A percentile compares a stretch with the other conserved stretches of the same genome.
phyloP scores from a whole-genome alignment of 768 basidiomycete genomes.

The Rhizopogon salebrosus region DNA sequence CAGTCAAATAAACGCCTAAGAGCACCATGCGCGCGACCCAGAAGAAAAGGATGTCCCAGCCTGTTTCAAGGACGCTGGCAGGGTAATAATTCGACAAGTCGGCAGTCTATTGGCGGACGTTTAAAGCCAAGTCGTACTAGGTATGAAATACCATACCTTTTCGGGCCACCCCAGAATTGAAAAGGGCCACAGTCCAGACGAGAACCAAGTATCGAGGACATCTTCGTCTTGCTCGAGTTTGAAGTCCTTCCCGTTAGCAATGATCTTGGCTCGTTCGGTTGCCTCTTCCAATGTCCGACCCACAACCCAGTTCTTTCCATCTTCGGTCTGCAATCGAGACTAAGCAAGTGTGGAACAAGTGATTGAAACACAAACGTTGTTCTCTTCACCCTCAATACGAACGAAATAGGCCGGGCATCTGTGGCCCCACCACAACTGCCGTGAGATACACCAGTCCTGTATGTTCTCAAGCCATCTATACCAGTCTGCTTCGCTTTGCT shows the following conservation, averaged over 20 bases:
- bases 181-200: constrained; percentile 95
- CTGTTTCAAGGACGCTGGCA: constrained; percentile 87
- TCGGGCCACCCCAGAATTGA: constrained; percentile 98
- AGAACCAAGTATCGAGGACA: constrained; percentile 99
- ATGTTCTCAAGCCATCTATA: constrained; percentile 92
- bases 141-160: constrained; percentile 43
- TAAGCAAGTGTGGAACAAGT: background rate
- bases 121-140: constrained; percentile 2
- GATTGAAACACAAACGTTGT: constrained; percentile 44
- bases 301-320: constrained; percentile 87
- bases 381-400: constrained; percentile 68
- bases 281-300: constrained; percentile 79
- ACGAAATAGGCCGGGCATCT: constrained; percentile 94
- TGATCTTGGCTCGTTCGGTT: constrained; percentile 59
- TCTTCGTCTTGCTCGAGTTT: constrained; percentile 90
- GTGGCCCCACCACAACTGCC: constrained; percentile 99
- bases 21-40: constrained; percentile 99
- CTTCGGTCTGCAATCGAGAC: constrained; percentile 39
- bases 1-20: constrained; percentile 86
- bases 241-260: constrained; percentile 67
- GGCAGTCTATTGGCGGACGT: constrained; percentile 43
- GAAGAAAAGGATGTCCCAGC: constrained; percentile 99
- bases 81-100: constrained; percentile 87
- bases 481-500: constrained; percentile 89
- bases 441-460: constrained; percentile 99